Base-by-base conservation (phyloP, 2,329 filamentous ascomycete species). In the Paramyrothecium sp. region DNA sequence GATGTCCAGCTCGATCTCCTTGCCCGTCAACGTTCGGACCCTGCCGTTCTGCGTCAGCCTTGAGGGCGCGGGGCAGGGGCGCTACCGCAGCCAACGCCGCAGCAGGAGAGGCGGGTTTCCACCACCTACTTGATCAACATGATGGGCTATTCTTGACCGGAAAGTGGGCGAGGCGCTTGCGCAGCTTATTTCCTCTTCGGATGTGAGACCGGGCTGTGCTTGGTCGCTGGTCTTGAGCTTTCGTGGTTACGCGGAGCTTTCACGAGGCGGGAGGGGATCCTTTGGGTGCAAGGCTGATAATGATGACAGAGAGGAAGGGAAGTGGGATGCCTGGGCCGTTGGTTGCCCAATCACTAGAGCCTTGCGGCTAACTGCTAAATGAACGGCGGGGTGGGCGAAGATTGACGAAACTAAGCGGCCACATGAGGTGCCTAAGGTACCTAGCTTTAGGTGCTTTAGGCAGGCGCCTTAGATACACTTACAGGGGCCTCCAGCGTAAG, bases 1-100 rank as follows among this genome's bases (percentile, higher is more conserved):
- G 73, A 99, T 96, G 72, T 98, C 93, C 69, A 99, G 87, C 83
- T 98, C 94, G 74, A 98, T 98, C 80, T 99, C 92, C 82, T 98
- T 98, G 71, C 95, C 95, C 63, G 95, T 98, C 63, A 99, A 88
- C 61, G 95, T 99, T 73, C 95, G 90, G 73, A 99, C 94, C 83
- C 94, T 99, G 67, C 48, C 49, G 50, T 46, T 38, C 47, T 56
- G 33, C 23, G 60, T 71, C 61, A 67, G 67, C 60, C 38, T 44
- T 12, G 38, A 44, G 38, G 38, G 26, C 26, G 26, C 38, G 38
- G 38, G 38, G 38, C 38, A 44, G 5, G 13, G 13, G 38, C 38
- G 38, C 13, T 16, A 12, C n/a, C 38, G 38, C n/a, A 16, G 13
- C 59, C 61, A n/a, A 63, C 56, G 63, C 65, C 62, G 49, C 26